Conservation (phyloP, 116 monocot species). For the Thalassia testudinum region DNA sequence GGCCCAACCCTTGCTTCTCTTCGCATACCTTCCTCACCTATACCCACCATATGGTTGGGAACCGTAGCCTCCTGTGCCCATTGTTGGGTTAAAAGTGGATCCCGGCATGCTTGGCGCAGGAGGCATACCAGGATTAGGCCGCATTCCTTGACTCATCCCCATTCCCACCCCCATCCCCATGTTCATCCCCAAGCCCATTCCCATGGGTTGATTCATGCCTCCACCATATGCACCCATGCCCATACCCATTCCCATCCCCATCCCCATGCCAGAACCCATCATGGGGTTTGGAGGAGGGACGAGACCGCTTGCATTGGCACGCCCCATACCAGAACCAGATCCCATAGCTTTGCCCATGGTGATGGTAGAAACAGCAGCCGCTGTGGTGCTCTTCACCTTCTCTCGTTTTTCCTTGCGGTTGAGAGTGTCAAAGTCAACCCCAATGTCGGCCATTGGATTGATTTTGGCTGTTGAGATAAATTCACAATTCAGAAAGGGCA, state of each 20-base stretch:
- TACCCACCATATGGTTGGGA: slow-evolving; percentile 36
- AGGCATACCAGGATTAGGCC: slow-evolving; percentile 23
- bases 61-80: slow-evolving; percentile 13
- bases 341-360: slow-evolving; percentile 99
- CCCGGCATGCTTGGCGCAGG: slow-evolving; percentile 27
- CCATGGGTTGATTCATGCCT: slow-evolving; percentile 14
- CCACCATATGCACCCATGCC: slow-evolving; percentile 18
- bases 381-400: slow-evolving; percentile 33
- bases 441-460: slow-evolving; percentile 78
- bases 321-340: slow-evolving; percentile 72
- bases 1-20: too few relatives aligned
- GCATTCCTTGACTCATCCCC: slow-evolving; percentile 21
- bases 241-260: slow-evolving; percentile 30
- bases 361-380: slow-evolving; percentile 41
- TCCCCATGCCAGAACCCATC: slow-evolving; percentile 29
- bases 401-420: slow-evolving; percentile 78
- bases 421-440: slow-evolving; percentile 84
- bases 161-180: slow-evolving; percentile 29
- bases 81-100: slow-evolving; percentile 60
- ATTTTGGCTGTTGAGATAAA: slow-evolving; percentile 26
- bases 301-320: slow-evolving; percentile 22
- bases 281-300: slow-evolving; percentile 47
- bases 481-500: neutral
- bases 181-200: slow-evolving; percentile 19
- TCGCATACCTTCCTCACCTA: slow-evolving; percentile 22